Evolutionary conservation across 164 flowering plant genomes (phyloP).

Genomic region (Echeveria elegans): DNA sequence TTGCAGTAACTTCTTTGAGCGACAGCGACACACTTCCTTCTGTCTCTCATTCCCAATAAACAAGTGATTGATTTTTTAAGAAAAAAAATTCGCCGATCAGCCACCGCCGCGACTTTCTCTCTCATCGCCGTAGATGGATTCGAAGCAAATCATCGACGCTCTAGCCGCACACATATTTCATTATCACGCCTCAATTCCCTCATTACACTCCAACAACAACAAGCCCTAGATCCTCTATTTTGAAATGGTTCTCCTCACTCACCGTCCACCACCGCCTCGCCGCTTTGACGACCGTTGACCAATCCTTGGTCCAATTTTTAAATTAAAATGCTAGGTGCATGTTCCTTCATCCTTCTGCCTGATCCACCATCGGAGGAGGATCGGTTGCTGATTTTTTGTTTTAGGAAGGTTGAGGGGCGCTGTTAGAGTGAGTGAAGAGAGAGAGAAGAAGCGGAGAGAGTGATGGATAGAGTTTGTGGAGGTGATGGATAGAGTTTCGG

Average conservation of each 20-base stretch:
- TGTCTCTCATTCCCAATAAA: too few relatives aligned
- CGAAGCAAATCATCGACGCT: slow-evolving; percentile 51
- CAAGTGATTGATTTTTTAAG: too few relatives aligned
- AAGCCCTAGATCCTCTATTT: slow-evolving; percentile 48
- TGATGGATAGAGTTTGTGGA: slow-evolving; percentile 42
- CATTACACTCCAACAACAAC: slow-evolving; percentile 17
- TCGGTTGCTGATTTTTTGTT: slow-evolving; percentile 52
- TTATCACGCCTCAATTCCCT: slow-evolving; percentile 34
- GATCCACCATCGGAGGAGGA: slow-evolving; percentile 35
- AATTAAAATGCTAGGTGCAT: slow-evolving; percentile 65
- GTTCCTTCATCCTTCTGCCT: slow-evolving; percentile 60
- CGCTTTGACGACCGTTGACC: slow-evolving; percentile 50
- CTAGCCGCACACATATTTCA: slow-evolving; percentile 81
- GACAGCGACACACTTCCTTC: too few relatives aligned
- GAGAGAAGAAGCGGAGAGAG: slow-evolving; percentile 25
- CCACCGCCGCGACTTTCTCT: not conserved
- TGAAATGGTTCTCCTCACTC: slow-evolving; percentile 83
- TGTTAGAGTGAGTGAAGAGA: slow-evolving; percentile 42
- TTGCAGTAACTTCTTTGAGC: too few relatives aligned
- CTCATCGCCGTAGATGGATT: slow-evolving; percentile 18
- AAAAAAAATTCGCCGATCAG: not conserved
- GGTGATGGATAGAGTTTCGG: too few relatives aligned
- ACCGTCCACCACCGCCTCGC: slow-evolving; percentile 58
- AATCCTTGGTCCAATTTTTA: slow-evolving; percentile 38
- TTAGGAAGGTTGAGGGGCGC: slow-evolving; percentile 51